Conservation (phyloP, 305 asterid genomes). For the Nicotiana rustica region DNA sequence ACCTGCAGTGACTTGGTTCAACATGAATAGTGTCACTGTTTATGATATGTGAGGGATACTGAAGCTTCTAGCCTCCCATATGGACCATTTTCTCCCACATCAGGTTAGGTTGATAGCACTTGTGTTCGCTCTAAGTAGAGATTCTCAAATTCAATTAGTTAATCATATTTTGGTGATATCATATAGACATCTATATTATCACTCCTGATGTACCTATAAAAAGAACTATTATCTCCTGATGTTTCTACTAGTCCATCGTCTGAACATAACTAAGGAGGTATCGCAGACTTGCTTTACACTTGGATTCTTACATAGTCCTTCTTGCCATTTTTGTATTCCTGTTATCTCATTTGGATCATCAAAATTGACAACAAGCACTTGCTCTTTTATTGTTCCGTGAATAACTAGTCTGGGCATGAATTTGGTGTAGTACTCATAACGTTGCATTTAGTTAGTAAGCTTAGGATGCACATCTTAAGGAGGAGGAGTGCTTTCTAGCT, state of each 20-base stretch:
- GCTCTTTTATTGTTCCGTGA: neutral
- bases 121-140: neutral
- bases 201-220: slow-evolving; percentile 15
- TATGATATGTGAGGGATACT: neutral
- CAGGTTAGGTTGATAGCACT: slow-evolving; percentile 15
- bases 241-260: neutral
- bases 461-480: neutral
- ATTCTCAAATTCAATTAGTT: neutral
- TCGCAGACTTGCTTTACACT: neutral
- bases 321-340: neutral
- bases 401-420: slow-evolving; percentile 16
- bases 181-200: neutral
- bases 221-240: neutral
- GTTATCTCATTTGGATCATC: slow-evolving; percentile 2
- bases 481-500: neutral
- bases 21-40: neutral
- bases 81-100: slow-evolving; percentile 3
- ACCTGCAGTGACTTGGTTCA: too few relatives aligned
- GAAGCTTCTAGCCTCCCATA: neutral
- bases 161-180: neutral
- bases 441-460: slow-evolving; percentile 22
- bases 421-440: slow-evolving; percentile 14
- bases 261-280: neutral
- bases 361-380: neutral
- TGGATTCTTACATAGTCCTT: neutral